Base-by-base conservation (phyloP, 2,329 filamentous ascomycete genomes). In the Pseudogymnoascus sp. region DNA sequence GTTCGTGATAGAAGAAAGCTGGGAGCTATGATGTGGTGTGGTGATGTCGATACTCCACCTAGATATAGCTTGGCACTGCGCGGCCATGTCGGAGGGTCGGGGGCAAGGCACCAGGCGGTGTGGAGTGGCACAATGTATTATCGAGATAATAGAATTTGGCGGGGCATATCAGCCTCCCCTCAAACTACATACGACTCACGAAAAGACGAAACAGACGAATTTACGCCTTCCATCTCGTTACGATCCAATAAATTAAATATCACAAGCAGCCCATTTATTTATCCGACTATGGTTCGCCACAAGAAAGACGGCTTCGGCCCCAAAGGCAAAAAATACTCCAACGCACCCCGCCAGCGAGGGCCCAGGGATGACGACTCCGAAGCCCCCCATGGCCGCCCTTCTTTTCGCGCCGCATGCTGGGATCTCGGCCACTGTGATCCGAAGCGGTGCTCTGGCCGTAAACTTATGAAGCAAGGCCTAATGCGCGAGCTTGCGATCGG, bases 361-460 rank as follows among this genome's bases (percentile, higher is more conserved):
- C 81, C 80, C 66, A 78, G 76, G 70, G 68, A 76, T 58, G 72
- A 74, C 60, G 73, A 78, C 60, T 67, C 68, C 67, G 66, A 74
- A 65, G 69, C 75, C 60, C 70, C 70, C 61, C 62, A 69, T 60
- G 63, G 70, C 57, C 82, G 69, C 65, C 86, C 76, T 38, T 71
- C 77, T 20, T 97, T 92, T 82, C 96, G 95, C 76, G 93, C 94
- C 57, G 94, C 93, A 63, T 97, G 93, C 74, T 99, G 94, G 94
- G 94, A 99, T 71, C 81, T 99, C 35, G 93, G 92, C 64, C 94
- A 99, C 78, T 99, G 94, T 79, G 94, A 99, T 71, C 91, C 93
- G 7, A 97, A 97, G 75, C 82, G 93, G 68, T 99, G 94, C 76
- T 97, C 92, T 0, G 94, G 94, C 33, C 99, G 99, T 78, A 87